Conservation (phyloP, 2,329 filamentous ascomycete species). For the Harringtonia aguacate region DNA sequence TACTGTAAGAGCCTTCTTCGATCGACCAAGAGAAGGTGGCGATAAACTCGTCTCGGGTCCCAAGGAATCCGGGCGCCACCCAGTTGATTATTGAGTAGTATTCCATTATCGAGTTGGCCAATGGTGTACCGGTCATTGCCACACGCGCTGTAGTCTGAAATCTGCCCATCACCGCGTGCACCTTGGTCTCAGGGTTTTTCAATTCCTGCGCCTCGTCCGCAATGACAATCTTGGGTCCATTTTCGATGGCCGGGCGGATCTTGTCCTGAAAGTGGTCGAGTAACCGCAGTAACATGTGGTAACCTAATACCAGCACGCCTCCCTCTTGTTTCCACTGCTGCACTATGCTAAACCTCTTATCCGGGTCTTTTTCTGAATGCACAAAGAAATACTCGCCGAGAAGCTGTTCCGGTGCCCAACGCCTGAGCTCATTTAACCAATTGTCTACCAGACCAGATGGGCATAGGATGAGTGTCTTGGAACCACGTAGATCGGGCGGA, state of each 20-base stretch:
- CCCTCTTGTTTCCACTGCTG: conserved; percentile 47
- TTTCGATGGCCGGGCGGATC: conserved; percentile 9
- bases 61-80: conserved; percentile 72
- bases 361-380: conserved; percentile 24
- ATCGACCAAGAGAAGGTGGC: conserved; percentile 65
- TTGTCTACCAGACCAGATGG: conserved; percentile 68
- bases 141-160: conserved; percentile 64
- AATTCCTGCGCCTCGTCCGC: conserved; percentile 78
- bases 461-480: conserved; percentile 62
- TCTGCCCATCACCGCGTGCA: conserved; percentile 40
- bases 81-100: conserved; percentile 81
- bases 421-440: conserved; percentile 67
- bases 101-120: conserved; percentile 75
- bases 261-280: conserved; percentile 19
- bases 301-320: conserved; percentile 70
- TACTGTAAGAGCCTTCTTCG: conserved; percentile 54
- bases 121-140: conserved; percentile 75
- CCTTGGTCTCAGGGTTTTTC: conserved; percentile 51
- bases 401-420: conserved; percentile 50
- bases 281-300: conserved; percentile 50
- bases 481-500: conserved; percentile 49
- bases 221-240: conserved; percentile 61
- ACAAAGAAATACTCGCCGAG: conserved; percentile 49
- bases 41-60: conserved; percentile 55
- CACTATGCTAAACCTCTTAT: conserved; percentile 35